These are phyloP conservation scores for Colletotrichum acutatum DNA, from an alignment of 2,329 filamentous ascomycete genomes.

Conservation along the genomic window DNA sequence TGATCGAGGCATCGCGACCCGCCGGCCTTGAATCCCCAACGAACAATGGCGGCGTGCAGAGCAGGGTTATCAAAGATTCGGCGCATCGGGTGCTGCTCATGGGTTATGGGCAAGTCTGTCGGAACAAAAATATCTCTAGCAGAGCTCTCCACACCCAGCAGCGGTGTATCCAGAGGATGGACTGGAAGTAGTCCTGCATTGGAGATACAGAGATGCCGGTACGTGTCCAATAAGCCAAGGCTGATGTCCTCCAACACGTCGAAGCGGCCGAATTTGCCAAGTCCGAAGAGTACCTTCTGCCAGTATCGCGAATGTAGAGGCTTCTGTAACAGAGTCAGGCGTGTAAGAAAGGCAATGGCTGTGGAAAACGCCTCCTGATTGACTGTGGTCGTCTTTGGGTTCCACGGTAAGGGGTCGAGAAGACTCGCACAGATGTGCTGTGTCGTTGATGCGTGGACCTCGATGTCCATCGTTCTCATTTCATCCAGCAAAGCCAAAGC, in stretches of 20 bases:
- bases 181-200: slow-evolving; percentile 52
- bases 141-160: background rate
- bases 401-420: slow-evolving; percentile 20
- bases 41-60: slow-evolving; percentile 53
- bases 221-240: slow-evolving; percentile 54
- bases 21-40: slow-evolving; percentile 57
- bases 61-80: slow-evolving; percentile 53
- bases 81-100: slow-evolving; percentile 58
- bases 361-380: slow-evolving; percentile 7
- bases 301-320: slow-evolving; percentile 52
- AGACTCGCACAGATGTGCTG: slow-evolving; percentile 24
- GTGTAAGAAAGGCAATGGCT: slow-evolving; percentile 21
- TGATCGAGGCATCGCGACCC: slow-evolving; percentile 34
- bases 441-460: slow-evolving; percentile 37
- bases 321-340: slow-evolving; percentile 13
- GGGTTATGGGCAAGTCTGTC: slow-evolving; percentile 53
- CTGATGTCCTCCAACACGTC: slow-evolving; percentile 57
- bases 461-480: slow-evolving; percentile 48
- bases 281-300: slow-evolving; percentile 55
- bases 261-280: slow-evolving; percentile 56
- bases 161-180: slow-evolving; percentile 55
- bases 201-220: slow-evolving; percentile 42
- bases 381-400: background rate
- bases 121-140: slow-evolving; percentile 39
- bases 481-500: slow-evolving; percentile 50